Conservation (phyloP, 2,329 filamentous ascomycete genomes). For the Fusarium aywerte region DNA sequence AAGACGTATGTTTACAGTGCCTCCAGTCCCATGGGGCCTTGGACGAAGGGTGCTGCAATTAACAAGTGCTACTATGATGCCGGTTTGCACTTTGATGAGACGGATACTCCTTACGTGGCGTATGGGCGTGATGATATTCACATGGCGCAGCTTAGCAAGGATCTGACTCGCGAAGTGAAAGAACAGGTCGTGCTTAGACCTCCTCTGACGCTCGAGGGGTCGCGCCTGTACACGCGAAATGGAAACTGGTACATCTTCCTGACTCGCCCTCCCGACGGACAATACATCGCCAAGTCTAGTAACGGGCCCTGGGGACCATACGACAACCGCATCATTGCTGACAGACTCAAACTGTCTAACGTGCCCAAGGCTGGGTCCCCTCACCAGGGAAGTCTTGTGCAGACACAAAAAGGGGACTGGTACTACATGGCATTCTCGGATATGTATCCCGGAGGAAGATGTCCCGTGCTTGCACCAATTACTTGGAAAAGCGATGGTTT, state of each 20-base stretch:
- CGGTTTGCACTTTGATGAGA: constrained; percentile 64
- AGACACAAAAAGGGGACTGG: constrained; percentile 63
- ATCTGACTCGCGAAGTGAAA: constrained; percentile 42
- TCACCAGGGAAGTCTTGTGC: constrained; percentile 66
- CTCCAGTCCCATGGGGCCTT: constrained; percentile 53
- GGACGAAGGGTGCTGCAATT: constrained; percentile 54
- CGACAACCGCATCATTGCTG: constrained; percentile 55
- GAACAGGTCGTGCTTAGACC: constrained; percentile 9
- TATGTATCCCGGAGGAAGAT: constrained; percentile 65
- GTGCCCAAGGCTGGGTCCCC: constrained; percentile 56
- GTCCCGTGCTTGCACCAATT: constrained; percentile 65
- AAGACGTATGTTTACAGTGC: constrained; percentile 67
- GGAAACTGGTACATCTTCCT: constrained; percentile 65
- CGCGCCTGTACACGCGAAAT: constrained; percentile 65
- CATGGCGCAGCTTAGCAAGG: constrained; percentile 61
- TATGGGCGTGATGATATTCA: constrained; percentile 60
- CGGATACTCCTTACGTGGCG: constrained; percentile 67
- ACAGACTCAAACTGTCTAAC: constrained; percentile 51
- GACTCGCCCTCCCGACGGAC: constrained; percentile 56
- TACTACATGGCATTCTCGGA: constrained; percentile 68
- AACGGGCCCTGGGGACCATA: constrained; percentile 62
- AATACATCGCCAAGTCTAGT: constrained; percentile 60
- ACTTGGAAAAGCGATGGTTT: constrained; percentile 43
- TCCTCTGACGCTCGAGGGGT: constrained; percentile 56
- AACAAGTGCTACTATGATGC: constrained; percentile 68